phyloP scores from a whole-genome alignment of 495 filamentous ascomycete species.

The Penicillium atrosanguineum region DNA sequence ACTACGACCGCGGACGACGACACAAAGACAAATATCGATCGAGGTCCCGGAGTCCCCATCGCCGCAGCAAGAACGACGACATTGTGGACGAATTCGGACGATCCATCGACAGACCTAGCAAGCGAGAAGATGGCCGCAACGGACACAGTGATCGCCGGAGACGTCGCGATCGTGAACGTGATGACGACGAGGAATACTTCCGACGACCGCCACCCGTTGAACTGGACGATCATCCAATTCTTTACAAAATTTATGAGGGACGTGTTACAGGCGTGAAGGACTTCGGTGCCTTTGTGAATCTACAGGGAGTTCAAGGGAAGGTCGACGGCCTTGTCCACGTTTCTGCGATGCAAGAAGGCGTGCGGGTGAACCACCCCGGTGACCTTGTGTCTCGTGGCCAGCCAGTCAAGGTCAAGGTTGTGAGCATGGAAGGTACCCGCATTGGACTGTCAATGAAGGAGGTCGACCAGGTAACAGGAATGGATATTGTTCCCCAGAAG shows the following conservation, averaged over 20 bases:
- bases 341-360: slow-evolving; percentile 87
- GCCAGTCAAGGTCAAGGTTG: slow-evolving; percentile 87
- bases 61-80: slow-evolving; percentile 49
- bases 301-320: slow-evolving; percentile 82
- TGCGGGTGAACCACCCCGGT: slow-evolving; percentile 85
- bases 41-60: slow-evolving; percentile 49
- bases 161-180: slow-evolving; percentile 45
- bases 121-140: slow-evolving; percentile 41
- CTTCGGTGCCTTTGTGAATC: slow-evolving; percentile 92
- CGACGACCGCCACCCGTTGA: slow-evolving; percentile 72
- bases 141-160: slow-evolving; percentile 38
- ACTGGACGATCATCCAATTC: slow-evolving; percentile 72
- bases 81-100: slow-evolving; percentile 65
- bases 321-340: slow-evolving; percentile 94
- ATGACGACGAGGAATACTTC: slow-evolving; percentile 55
- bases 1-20: slow-evolving; percentile 50
- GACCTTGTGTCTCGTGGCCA: slow-evolving; percentile 81
- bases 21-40: slow-evolving; percentile 54
- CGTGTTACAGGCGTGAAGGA: slow-evolving; percentile 89
- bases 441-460: slow-evolving; percentile 96
- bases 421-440: slow-evolving; percentile 75
- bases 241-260: slow-evolving; percentile 89
- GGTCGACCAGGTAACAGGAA: slow-evolving; percentile 86
- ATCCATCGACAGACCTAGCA: slow-evolving; percentile 34
- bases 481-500: slow-evolving; percentile 77